A percentile compares a stretch with the other conserved stretches of the same genome.
Evolutionary conservation across 1,139 yeast species (phyloP).

Genomic region (Kodamaea derodonti): DNA sequence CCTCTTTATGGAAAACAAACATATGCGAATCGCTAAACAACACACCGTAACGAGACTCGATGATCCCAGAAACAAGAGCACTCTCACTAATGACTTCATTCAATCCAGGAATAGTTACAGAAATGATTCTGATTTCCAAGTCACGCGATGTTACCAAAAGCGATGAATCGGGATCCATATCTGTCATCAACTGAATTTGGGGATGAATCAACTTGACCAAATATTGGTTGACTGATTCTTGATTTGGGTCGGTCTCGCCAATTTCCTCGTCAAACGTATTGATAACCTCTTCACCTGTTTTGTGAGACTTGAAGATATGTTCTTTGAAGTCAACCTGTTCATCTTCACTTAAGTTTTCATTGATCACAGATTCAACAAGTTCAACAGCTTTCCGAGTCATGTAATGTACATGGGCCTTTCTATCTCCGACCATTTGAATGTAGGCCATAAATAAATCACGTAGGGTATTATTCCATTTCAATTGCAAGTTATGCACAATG

Average conservation of each 20-base stretch:
- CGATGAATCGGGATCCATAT: conserved; percentile 30
- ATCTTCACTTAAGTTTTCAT: conserved; percentile 14
- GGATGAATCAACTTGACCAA: conserved; percentile 43
- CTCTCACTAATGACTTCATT: conserved; percentile 40
- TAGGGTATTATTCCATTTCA: conserved; percentile 74
- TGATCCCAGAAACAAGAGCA: conserved; percentile 38
- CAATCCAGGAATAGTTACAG: conserved; percentile 48
- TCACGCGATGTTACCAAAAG: conserved; percentile 63
- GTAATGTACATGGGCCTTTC: conserved; percentile 49
- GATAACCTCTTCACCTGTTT: conserved; percentile 31
- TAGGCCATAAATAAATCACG: conserved; percentile 63
- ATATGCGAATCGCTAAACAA: conserved; percentile 66
- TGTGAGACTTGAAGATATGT: conserved; percentile 13
- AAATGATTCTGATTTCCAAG: conserved; percentile 63
- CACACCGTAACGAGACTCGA: conserved; percentile 73
- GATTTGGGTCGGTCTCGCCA: conserved; percentile 22
- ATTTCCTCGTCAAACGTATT: conserved; percentile 32
- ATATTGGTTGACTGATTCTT: conserved; percentile 37
- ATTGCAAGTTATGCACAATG: conserved; percentile 68
- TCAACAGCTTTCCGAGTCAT: conserved; percentile 70
- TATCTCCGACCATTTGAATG: conserved; percentile 54
- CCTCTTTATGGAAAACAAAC: conserved; percentile 55
- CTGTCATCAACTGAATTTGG: conserved; percentile 39
- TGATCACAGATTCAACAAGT: conserved; percentile 44
- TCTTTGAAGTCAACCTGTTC: conserved; percentile 13